Evolutionary conservation across 495 filamentous ascomycete species (phyloP).

Genomic region (Podospora anserina): DNA sequence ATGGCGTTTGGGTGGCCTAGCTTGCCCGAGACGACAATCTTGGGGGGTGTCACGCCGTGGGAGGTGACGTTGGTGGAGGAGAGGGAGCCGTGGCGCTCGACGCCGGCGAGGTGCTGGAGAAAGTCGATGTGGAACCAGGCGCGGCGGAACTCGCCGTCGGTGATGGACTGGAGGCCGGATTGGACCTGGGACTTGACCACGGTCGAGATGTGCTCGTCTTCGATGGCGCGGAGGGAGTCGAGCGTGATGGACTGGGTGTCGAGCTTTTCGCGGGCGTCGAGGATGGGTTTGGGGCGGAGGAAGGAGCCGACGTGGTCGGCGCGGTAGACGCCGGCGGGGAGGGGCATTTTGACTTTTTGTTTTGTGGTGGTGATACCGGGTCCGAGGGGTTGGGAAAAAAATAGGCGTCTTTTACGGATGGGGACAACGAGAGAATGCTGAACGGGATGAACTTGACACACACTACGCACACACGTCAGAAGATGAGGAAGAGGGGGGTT

Average conservation of each 20-base stretch:
- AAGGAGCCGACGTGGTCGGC: constrained; percentile 51
- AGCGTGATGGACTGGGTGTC: constrained; percentile 42
- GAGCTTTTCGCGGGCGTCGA: constrained; percentile 43
- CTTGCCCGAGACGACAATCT: constrained; percentile 46
- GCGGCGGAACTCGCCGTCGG: constrained; percentile 71
- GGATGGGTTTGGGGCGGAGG: constrained; percentile 40
- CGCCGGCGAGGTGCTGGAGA: constrained; percentile 41
- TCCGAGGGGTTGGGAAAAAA: not conserved
- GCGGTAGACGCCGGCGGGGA: constrained; percentile 48
- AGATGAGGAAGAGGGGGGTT: too few relatives aligned
- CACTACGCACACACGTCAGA: too few relatives aligned
- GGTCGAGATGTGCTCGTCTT: constrained; percentile 64
- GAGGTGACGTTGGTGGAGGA: constrained; percentile 42
- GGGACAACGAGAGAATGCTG: too few relatives aligned
- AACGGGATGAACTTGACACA: too few relatives aligned
- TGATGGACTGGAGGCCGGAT: constrained; percentile 59
- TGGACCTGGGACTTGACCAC: constrained; percentile 59
- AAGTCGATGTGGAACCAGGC: constrained; percentile 51
- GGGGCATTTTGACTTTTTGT: constrained; percentile 35
- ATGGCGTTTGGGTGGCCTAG: constrained; percentile 47
- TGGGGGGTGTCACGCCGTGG: constrained; percentile 44
- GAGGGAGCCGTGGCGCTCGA: constrained; percentile 43
- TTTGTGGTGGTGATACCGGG: constrained; percentile 3
- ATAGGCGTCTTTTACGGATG: not conserved
- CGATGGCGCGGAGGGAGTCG: constrained; percentile 47